phyloP scores from a whole-genome alignment of 106 monocot genomes.

The Phalaenopsis equestris region DNA sequence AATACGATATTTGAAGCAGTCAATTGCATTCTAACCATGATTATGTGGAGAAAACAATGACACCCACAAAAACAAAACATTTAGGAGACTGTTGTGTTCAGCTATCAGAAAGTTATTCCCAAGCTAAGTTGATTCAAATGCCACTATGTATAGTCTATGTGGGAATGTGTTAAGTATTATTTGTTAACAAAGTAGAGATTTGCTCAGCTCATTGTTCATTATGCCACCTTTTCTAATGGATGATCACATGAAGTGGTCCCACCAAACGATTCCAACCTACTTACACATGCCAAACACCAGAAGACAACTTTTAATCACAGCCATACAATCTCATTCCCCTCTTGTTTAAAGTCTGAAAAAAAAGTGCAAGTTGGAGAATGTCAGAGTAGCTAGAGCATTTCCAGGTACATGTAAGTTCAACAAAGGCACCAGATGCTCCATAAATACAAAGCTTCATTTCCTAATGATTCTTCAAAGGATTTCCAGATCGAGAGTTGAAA shows the following conservation, averaged over 20 bases:
- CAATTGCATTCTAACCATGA: not conserved
- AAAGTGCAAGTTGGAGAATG: not conserved
- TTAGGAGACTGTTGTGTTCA: not conserved
- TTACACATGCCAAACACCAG: not conserved
- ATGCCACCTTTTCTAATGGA: not conserved
- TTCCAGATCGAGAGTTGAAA: not conserved
- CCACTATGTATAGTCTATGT: not conserved
- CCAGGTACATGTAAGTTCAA: conserved; percentile 12
- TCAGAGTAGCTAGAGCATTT: not conserved
- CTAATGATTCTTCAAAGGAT: conserved; percentile 15
- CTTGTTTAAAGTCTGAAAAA: not conserved
- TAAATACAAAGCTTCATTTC: conserved; percentile 29
- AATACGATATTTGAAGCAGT: not conserved
- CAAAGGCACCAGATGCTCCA: conserved; percentile 31
- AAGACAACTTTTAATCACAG: conserved; percentile 5
- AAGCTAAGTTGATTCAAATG: conserved; percentile 6
- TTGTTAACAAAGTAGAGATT: no score
- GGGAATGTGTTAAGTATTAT: not conserved
- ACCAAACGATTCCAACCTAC: conserved; percentile 3
- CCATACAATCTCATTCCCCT: conserved; percentile 1
- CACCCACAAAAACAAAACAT: not conserved
- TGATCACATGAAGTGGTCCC: not conserved
- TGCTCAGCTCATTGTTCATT: no score
- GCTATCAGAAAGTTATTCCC: not conserved
- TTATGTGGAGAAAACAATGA: not conserved